Base-by-base conservation (phyloP, 2,329 filamentous ascomycete genomes). In the Pseudocercospora macadamiae region DNA sequence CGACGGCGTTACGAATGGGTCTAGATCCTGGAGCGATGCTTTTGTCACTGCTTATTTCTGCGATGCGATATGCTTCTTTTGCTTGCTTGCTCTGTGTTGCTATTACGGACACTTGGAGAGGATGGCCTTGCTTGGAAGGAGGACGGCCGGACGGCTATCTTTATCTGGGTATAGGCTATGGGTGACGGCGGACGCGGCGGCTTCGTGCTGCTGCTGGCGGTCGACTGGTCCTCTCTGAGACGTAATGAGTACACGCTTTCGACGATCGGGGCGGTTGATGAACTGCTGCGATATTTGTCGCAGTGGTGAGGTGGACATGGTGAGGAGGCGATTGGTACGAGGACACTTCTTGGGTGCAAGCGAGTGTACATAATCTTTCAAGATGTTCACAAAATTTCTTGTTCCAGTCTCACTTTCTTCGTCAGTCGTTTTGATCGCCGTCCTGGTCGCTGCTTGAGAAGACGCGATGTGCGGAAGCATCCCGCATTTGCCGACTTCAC, bases 1-100 rank as follows among this genome's bases (percentile, higher is more conserved):
- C 57, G 42, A 63, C 42, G 61, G 61, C 58, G 58, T 61, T 63
- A 48, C 21, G 44, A 55, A 32, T 54, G 55, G 57, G 37, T 60
- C 54, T 56, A 53, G 57, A 56, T 42, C 44, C 16, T 16, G 47
- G 23, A 34, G 47, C 47, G 47, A 49, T 34, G 26, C 45, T 32
- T 32, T 6, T 12, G 6, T 32, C 12, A 5, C 8, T 48, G 26
- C 30, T 49, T 56, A 32, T 25, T 30, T 54, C 49, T 57, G 58
- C 61, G 52, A 56, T 60, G 62, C 52, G 56, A 57, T 64, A 45
- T 48, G 48, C 56, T 63, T 59, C 44, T 36, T 39, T 37, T 54
- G 2, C 8, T 30, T 19, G n/a, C n/a, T 45, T 60, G 21, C 52
- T 51, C 47, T 56, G 26, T 55, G 39, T 57, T 48, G 45, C 62